A percentile compares a stretch with the other conserved stretches of the same genome.
Evolutionary conservation across 2,329 filamentous ascomycete species (phyloP).

Genomic region (Pseudocercospora pini-densiflorae): DNA sequence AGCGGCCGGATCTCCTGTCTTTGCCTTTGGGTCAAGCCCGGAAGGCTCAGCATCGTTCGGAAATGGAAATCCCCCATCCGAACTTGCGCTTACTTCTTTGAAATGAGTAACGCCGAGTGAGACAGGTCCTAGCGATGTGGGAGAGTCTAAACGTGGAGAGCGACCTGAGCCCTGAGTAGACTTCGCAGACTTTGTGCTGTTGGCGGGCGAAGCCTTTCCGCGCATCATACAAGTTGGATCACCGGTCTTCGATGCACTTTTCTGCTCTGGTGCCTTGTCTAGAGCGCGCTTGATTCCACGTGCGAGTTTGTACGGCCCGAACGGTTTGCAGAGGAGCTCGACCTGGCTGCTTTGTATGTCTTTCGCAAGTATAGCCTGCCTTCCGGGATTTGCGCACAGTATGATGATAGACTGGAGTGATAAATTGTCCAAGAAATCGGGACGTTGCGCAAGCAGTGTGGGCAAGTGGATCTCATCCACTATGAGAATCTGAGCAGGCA

Average conservation of each 20-base stretch:
- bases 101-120: background rate
- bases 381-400: constrained; percentile 40
- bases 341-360: constrained; percentile 29
- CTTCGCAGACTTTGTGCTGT: background rate
- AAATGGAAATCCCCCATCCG: constrained; percentile 23
- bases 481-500: constrained; percentile 28
- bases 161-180: background rate
- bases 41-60: background rate
- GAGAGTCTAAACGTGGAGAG: background rate
- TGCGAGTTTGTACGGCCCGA: constrained; percentile 31
- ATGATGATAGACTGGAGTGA: constrained; percentile 37
- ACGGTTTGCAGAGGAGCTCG: constrained; percentile 27
- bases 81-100: constrained; percentile 13
- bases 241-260: background rate
- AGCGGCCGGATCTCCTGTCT: background rate
- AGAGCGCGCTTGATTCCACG: constrained; percentile 21
- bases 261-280: constrained; percentile 9
- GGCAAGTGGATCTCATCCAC: constrained; percentile 34
- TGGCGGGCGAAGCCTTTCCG: background rate
- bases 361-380: constrained; percentile 28
- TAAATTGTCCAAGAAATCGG: constrained; percentile 22
- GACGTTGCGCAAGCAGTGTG: constrained; percentile 22
- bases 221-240: background rate
- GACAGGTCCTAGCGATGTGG: background rate
- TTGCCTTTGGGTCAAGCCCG: background rate